Evolutionary conservation across 2,329 filamentous ascomycete species (phyloP).

Genomic region (Fusarium algeriense): DNA sequence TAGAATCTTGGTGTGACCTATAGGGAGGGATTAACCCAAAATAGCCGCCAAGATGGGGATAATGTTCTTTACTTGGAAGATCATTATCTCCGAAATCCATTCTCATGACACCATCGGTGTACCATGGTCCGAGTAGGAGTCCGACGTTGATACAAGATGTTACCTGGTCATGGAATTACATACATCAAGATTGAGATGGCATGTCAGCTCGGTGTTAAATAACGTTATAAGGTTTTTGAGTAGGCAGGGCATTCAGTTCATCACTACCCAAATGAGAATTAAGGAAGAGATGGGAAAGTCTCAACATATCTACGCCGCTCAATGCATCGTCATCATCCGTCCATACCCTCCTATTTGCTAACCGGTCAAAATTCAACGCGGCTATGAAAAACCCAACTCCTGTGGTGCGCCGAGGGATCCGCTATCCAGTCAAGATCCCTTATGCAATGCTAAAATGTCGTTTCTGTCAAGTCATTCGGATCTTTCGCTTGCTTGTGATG

Average conservation of each 20-base stretch:
- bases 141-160: neutral
- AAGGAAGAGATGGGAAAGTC: conserved; percentile 19
- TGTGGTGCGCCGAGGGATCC: conserved; percentile 40
- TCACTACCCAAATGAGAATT: conserved; percentile 21
- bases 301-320: conserved; percentile 36
- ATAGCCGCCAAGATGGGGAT: conserved; percentile 6
- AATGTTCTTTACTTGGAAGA: conserved; percentile 21
- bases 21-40: neutral
- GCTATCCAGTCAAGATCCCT: conserved; percentile 36
- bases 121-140: neutral
- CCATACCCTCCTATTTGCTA: conserved; percentile 32
- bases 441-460: conserved; percentile 42
- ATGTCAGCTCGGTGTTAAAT: conserved; percentile 27
- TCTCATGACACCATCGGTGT: neutral
- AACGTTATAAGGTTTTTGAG: conserved; percentile 22
- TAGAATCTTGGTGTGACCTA: neutral
- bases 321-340: conserved; percentile 36
- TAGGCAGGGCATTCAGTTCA: conserved; percentile 30
- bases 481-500: conserved; percentile 12
- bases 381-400: conserved; percentile 35
- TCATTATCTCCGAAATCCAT: neutral
- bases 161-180: neutral
- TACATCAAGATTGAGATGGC: conserved; percentile 23
- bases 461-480: conserved; percentile 9
- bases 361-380: conserved; percentile 36